These are phyloP conservation scores for Candida sojae DNA, from an alignment of 1,139 yeast genomes.

Conservation along the genomic window DNA sequence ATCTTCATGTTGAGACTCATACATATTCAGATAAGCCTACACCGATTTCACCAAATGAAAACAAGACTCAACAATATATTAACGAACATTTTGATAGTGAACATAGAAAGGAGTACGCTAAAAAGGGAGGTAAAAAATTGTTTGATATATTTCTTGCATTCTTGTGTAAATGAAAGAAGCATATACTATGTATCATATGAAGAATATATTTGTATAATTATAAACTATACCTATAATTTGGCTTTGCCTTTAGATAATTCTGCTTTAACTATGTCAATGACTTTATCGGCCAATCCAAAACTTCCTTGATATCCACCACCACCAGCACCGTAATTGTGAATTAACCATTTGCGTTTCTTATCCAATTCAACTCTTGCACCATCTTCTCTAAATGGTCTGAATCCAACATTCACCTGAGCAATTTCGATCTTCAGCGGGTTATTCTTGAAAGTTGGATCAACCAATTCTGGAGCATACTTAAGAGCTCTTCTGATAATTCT, in stretches of 20 bases:
- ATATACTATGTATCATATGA: background rate
- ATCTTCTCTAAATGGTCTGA: constrained; percentile 48
- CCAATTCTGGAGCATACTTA: constrained; percentile 44
- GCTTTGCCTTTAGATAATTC: constrained; percentile 6
- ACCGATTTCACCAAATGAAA: constrained; percentile 29
- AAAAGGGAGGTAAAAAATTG: constrained; percentile 16
- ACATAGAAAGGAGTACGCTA: constrained; percentile 44
- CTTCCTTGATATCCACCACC: constrained; percentile 58
- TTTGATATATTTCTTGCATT: constrained; percentile 23
- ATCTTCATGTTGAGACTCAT: constrained; percentile 32
- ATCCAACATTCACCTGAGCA: constrained; percentile 45
- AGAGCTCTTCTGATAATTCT: constrained; percentile 43
- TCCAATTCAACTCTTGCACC: constrained; percentile 48
- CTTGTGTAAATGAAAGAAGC: constrained; percentile 17
- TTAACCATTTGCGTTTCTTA: constrained; percentile 29
- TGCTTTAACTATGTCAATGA: constrained; percentile 19
- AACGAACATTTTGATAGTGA: constrained; percentile 34
- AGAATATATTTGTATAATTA: too few relatives aligned
- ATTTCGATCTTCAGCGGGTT: constrained; percentile 41
- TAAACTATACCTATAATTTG: constrained; percentile 5
- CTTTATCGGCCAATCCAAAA: constrained; percentile 37
- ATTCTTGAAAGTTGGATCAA: constrained; percentile 30
- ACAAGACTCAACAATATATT: constrained; percentile 30
- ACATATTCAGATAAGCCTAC: constrained; percentile 38
- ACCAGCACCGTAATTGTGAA: constrained; percentile 56